These are phyloP conservation scores for Arbutus unedo DNA, from an alignment of 148 eudicot genomes.

Conservation along the genomic window DNA sequence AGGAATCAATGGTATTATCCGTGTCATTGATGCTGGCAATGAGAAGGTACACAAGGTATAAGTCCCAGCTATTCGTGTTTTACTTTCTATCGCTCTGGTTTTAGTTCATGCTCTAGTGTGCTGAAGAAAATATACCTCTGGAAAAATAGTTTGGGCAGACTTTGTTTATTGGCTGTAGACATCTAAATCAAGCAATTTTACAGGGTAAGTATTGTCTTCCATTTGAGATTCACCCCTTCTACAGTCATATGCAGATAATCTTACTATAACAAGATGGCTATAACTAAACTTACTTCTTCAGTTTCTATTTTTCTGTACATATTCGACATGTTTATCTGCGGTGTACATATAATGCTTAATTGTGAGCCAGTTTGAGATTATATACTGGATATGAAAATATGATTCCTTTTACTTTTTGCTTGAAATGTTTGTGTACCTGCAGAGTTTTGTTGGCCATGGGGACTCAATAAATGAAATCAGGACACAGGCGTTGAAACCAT, in stretches of 20 bases:
- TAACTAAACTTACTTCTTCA: not conserved
- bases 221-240: constrained; percentile 1
- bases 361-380: not conserved
- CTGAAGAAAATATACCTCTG: not conserved
- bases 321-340: not conserved
- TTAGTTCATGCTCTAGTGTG: not conserved
- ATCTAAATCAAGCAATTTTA: not conserved
- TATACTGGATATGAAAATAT: not conserved
- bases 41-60: constrained; percentile 90
- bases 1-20: constrained; percentile 88
- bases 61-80: not conserved
- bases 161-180: not conserved
- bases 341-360: not conserved
- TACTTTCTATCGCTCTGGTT: not conserved
- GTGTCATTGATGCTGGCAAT: constrained; percentile 79
- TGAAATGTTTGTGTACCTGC: constrained; percentile 25
- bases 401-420: not conserved
- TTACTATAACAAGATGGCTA: not conserved
- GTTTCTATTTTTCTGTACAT: not conserved
- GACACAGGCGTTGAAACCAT: constrained; percentile 79
- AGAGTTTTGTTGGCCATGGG: constrained; percentile 98
- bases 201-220: not conserved
- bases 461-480: constrained; percentile 92
- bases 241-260: not conserved
- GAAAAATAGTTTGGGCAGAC: not conserved